Percentiles rank a stretch among this genome's conserved stretches.
phyloP scores from a whole-genome alignment of 1,284 basidiomycete species.

The Fomitopsis pinicola region DNA sequence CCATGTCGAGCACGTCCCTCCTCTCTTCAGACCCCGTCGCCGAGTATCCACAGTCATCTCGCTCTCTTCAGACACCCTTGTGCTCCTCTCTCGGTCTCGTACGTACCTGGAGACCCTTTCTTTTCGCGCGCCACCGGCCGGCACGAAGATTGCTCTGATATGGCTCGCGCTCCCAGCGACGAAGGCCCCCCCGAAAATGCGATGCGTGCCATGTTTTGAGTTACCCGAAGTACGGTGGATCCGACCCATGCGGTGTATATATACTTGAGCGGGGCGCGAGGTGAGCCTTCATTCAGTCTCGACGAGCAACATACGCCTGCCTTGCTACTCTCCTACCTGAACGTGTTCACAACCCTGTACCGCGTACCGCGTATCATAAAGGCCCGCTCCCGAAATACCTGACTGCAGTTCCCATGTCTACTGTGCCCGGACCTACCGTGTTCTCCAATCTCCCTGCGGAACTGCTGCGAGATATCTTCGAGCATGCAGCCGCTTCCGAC shows the following conservation, averaged over 20 bases:
- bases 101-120: neutral
- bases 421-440: slow-evolving; percentile 12
- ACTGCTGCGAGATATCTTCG: slow-evolving; percentile 32
- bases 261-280: neutral
- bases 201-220: slow-evolving; percentile 5
- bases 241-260: slow-evolving; percentile 6
- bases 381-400: neutral
- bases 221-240: slow-evolving; percentile 5
- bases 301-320: slow-evolving; percentile 1
- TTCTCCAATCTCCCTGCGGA: slow-evolving; percentile 33
- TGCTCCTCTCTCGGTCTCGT: neutral
- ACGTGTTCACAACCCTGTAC: slow-evolving; percentile 3
- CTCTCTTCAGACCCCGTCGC: neutral
- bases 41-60: neutral
- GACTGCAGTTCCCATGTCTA: neutral
- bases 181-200: slow-evolving; percentile 21
- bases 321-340: slow-evolving; percentile 9
- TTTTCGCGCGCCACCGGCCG: slow-evolving; percentile 5
- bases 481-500: slow-evolving; percentile 29
- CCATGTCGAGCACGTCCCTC: slow-evolving; percentile 1
- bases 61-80: neutral
- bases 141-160: slow-evolving; percentile 9
- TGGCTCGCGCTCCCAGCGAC: slow-evolving; percentile 15
- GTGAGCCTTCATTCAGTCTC: neutral
- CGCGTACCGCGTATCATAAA: neutral